Evolutionary conservation across 805 yeast species (phyloP), one percentile per base, ranked within the genome.

Genomic region (Tetrapisispora phaffii): DNA sequence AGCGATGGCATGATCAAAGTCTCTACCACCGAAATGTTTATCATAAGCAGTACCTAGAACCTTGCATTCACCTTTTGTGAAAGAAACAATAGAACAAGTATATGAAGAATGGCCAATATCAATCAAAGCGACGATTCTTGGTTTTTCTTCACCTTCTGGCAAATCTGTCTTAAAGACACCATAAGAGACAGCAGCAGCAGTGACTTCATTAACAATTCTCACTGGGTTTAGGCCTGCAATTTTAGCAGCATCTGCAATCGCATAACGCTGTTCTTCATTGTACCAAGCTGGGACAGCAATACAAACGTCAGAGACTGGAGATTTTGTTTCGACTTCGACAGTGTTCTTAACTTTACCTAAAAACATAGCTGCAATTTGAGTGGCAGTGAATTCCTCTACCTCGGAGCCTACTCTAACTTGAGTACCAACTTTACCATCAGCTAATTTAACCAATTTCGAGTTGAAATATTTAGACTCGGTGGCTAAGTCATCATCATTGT

Each of bases 101-200:
- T 79, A 90, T 42, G 95, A 79, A 37, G 97, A 87, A 75, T 93
- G 95, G 58, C 99, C 99, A 68, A 94, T 85, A 69, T 93, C 99
- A 49, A 93, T 81, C 60, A 93, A 85, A 42, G 95, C 97, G 57
- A 93, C 84, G 62, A 77, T 83, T 73, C 84, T 82, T 62, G 89
- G 82, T 68, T 82, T 84, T 59, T 86, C 95, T 42, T 62, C 67
- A 44, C 55, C 62, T 69, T 88, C 97, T 60, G 97, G 96, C 60
- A 93, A 76, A 64, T 90, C 97, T 54, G 85, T 77, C 79, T 93
- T 89, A 83, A 93, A 93, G 50, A 93, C 96, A 75, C 98, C 98
- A 74, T 93, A 94, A 58, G 97, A 94, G 54, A 93, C 96, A 60
- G 97, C 97, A 50, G 98, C 98, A 50, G 98, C 97, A 47, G 97